A percentile compares a stretch with the other conserved stretches of the same genome.
phyloP scores from a whole-genome alignment of 2,329 filamentous ascomycete genomes.

The Pseudocercospora crystallina region DNA sequence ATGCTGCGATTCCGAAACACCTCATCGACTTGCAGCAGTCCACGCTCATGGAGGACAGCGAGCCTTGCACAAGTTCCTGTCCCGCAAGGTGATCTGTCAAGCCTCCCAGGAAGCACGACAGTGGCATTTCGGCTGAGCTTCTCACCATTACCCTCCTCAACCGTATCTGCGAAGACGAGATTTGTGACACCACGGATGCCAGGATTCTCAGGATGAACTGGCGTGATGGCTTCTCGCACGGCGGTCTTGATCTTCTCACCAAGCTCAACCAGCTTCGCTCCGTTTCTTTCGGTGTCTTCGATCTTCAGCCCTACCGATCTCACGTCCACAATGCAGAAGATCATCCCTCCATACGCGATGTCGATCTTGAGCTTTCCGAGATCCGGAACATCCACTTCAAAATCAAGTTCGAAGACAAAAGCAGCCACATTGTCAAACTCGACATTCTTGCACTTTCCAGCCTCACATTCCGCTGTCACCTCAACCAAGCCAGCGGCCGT shows the following conservation, averaged over 20 bases:
- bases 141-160: conserved; percentile 23
- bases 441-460: conserved; percentile 46
- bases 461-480: conserved; percentile 44
- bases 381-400: conserved; percentile 42
- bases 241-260: conserved; percentile 47
- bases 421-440: conserved; percentile 49
- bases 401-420: conserved; percentile 45
- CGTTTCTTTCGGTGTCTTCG: conserved; percentile 29
- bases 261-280: conserved; percentile 41
- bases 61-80: conserved; percentile 48
- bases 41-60: conserved; percentile 45
- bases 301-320: conserved; percentile 39
- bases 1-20: conserved; percentile 44
- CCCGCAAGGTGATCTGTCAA: conserved; percentile 50
- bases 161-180: conserved; percentile 41
- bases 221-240: conserved; percentile 37
- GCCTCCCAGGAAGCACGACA: conserved; percentile 47
- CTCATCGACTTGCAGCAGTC: conserved; percentile 40
- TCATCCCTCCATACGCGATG: conserved; percentile 51
- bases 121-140: conserved; percentile 43
- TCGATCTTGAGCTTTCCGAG: conserved; percentile 44
- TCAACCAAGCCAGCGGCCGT: conserved; percentile 47
- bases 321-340: conserved; percentile 46
- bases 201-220: conserved; percentile 47
- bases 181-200: conserved; percentile 44